Evolutionary conservation across 2,329 filamentous ascomycete species (phyloP).

Genomic region (Trichoderma guizhouense): DNA sequence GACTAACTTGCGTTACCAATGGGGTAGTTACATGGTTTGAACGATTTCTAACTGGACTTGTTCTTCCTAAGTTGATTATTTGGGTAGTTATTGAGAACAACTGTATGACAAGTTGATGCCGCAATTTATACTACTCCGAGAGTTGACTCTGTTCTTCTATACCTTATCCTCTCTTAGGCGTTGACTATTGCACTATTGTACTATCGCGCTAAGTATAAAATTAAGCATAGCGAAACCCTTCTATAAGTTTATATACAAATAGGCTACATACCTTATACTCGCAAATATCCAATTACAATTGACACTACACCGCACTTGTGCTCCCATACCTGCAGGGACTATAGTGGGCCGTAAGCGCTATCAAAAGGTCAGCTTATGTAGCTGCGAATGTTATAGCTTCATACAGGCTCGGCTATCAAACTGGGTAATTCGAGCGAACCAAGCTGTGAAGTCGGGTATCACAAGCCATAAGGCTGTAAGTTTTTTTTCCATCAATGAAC

Average conservation of each 20-base stretch:
- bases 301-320: neutral
- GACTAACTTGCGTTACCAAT: neutral
- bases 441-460: neutral
- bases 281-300: neutral
- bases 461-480: neutral
- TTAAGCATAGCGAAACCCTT: neutral
- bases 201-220: neutral
- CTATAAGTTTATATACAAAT: neutral
- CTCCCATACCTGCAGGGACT: neutral
- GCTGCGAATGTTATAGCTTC: neutral
- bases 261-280: neutral
- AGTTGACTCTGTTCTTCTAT: neutral
- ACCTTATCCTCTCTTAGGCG: neutral
- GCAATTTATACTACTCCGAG: neutral
- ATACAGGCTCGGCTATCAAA: neutral
- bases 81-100: neutral
- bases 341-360: neutral
- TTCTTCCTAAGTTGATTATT: neutral
- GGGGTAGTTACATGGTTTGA: neutral
- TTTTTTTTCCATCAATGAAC: neutral
- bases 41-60: neutral
- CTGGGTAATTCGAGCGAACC: neutral
- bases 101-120: neutral
- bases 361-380: neutral
- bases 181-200: neutral